These are phyloP conservation scores for Debaryomyces prosopidis DNA, from an alignment of 805 yeast genomes.

Conservation along the genomic window DNA sequence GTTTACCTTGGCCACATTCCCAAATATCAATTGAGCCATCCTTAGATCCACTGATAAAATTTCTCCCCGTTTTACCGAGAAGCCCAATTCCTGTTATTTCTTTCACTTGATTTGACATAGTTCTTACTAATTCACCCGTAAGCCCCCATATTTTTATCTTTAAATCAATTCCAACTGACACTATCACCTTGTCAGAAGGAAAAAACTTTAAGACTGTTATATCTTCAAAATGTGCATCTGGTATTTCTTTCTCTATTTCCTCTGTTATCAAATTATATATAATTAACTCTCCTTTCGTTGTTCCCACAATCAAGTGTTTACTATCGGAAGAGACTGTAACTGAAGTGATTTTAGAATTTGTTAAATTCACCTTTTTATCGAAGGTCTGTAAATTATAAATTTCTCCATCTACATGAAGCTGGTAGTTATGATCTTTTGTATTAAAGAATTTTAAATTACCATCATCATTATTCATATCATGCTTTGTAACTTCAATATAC, in stretches of 20 bases:
- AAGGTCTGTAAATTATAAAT: slow-evolving; percentile 2
- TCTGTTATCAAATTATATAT: slow-evolving; percentile 8
- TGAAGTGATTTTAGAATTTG: slow-evolving; percentile 3
- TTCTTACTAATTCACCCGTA: slow-evolving; percentile 27
- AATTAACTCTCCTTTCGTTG: slow-evolving; percentile 10
- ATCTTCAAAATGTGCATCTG: slow-evolving; percentile 51
- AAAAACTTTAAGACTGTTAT: slow-evolving; percentile 49
- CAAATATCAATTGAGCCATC: slow-evolving; percentile 63
- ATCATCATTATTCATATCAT: not conserved
- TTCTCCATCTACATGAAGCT: not conserved
- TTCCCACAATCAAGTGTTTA: slow-evolving; percentile 12
- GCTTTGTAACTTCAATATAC: not conserved
- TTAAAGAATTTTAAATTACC: slow-evolving; percentile 1
- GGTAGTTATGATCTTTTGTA: slow-evolving; percentile 1
- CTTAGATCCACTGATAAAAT: slow-evolving; percentile 53
- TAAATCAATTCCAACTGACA: slow-evolving; percentile 62
- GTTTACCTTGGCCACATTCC: slow-evolving; percentile 64
- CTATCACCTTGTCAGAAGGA: slow-evolving; percentile 63
- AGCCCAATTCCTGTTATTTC: slow-evolving; percentile 50
- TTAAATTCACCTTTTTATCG: not conserved
- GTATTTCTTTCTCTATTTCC: slow-evolving; percentile 8
- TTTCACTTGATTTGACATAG: slow-evolving; percentile 50
- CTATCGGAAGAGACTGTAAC: not conserved
- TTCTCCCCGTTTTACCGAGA: slow-evolving; percentile 64
- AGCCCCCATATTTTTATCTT: slow-evolving; percentile 63